Conservation (phyloP, 2,329 filamentous ascomycete genomes). For the Cercospora zeae-maydis region DNA sequence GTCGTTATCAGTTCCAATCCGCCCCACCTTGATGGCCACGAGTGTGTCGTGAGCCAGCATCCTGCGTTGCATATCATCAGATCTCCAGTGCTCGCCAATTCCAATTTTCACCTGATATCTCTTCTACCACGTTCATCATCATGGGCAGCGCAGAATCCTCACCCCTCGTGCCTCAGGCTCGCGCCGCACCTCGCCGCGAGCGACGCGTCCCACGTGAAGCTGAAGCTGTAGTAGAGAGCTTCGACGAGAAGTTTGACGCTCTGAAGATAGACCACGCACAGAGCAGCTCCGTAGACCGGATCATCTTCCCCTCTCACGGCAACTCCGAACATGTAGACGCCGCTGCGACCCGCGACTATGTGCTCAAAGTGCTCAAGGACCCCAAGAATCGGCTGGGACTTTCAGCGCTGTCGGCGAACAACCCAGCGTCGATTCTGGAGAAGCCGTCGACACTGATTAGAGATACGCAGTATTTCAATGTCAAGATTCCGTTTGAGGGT, state of each 20-base stretch:
- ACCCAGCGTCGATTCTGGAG: conserved; percentile 63
- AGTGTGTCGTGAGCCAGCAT: neutral
- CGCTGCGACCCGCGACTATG: conserved; percentile 32
- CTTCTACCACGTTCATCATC: neutral
- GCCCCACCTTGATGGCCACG: neutral
- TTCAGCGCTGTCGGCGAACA: conserved; percentile 64
- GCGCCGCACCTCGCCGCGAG: conserved; percentile 18
- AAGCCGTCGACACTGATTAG: conserved; percentile 60
- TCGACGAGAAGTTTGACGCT: conserved; percentile 38
- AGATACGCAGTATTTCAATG: conserved; percentile 78
- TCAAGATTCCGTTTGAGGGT: conserved; percentile 77
- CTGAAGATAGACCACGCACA: conserved; percentile 30
- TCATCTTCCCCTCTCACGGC: conserved; percentile 23
- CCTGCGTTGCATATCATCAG: neutral
- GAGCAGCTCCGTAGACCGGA: conserved; percentile 7
- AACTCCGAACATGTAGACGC: conserved; percentile 31
- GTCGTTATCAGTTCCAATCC: neutral
- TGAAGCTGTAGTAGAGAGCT: conserved; percentile 20
- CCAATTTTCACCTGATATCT: neutral
- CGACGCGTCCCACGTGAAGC: conserved; percentile 18
- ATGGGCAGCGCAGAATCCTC: conserved; percentile 30
- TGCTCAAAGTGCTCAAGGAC: conserved; percentile 35
- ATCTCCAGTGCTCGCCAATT: neutral
- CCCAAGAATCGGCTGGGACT: conserved; percentile 66
- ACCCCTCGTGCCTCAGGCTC: conserved; percentile 16